Conservation (phyloP, 2,329 filamentous ascomycete species). For the Colletotrichum sidae region DNA sequence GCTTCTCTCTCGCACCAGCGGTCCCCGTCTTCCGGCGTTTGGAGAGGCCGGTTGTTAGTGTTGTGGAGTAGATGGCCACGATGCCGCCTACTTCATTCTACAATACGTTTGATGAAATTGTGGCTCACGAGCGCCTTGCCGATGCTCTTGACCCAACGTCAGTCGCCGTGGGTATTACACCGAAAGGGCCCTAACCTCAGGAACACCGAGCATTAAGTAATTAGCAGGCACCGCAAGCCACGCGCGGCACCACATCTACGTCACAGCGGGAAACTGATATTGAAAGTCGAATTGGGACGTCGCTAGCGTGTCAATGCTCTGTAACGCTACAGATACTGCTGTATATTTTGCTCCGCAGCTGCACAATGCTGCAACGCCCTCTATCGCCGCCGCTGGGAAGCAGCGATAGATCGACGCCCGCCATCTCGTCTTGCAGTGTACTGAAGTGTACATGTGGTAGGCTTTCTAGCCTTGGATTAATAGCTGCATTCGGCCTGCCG, state of each 20-base stretch:
- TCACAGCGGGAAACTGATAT: constrained; percentile 23
- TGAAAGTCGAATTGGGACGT: constrained; percentile 22
- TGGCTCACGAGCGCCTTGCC: constrained; percentile 16
- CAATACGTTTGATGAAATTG: constrained; percentile 22
- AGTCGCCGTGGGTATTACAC: constrained; percentile 14
- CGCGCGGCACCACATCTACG: constrained; percentile 29
- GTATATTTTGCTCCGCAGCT: constrained; percentile 1
- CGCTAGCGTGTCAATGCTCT: constrained; percentile 19
- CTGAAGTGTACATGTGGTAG: constrained; percentile 17
- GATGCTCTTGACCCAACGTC: constrained; percentile 8
- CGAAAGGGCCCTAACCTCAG: constrained; percentile 8
- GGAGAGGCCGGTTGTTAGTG: constrained; percentile 18
- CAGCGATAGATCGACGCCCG: constrained; percentile 28
- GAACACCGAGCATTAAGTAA: neutral
- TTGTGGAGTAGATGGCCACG: neutral
- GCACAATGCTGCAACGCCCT: constrained; percentile 26
- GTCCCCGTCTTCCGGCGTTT: constrained; percentile 24
- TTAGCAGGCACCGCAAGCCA: constrained; percentile 19
- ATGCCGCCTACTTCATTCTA: constrained; percentile 14
- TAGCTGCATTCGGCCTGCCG: constrained; percentile 23
- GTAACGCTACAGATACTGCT: constrained; percentile 11
- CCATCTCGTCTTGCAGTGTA: constrained; percentile 1
- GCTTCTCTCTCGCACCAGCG: constrained; percentile 25
- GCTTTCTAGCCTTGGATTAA: neutral
- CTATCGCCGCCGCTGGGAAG: constrained; percentile 1